Percentiles rank a stretch among this genome's conserved stretches.
phyloP scores from a whole-genome alignment of 2,329 filamentous ascomycete species.

The Berkeleyomyces rouxiae region DNA sequence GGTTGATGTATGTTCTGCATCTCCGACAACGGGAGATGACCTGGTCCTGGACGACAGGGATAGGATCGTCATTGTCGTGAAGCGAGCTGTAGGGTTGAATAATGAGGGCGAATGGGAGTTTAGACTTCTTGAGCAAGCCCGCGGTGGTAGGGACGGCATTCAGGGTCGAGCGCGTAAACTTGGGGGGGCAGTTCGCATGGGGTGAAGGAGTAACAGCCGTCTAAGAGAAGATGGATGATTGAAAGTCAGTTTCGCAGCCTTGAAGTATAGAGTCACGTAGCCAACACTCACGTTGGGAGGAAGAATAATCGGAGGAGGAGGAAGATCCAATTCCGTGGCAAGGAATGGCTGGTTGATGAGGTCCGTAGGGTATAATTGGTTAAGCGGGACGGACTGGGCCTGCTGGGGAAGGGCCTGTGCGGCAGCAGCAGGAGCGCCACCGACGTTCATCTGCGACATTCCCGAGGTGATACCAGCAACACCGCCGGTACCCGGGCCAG shows the following conservation, averaged over 20 bases:
- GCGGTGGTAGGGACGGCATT: slow-evolving; percentile 88
- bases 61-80: slow-evolving; percentile 78
- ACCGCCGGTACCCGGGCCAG: slow-evolving; percentile 24
- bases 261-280: not conserved
- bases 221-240: slow-evolving; percentile 27
- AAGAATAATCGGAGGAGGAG: slow-evolving; percentile 77
- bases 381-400: slow-evolving; percentile 34
- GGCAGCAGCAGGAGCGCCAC: slow-evolving; percentile 27
- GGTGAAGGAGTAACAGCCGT: slow-evolving; percentile 83
- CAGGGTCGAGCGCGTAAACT: slow-evolving; percentile 88
- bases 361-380: slow-evolving; percentile 85
- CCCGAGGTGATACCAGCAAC: slow-evolving; percentile 65
- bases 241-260: not conserved
- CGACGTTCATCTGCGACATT: slow-evolving; percentile 74
- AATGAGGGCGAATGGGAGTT: slow-evolving; percentile 83
- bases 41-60: slow-evolving; percentile 89
- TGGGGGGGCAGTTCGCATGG: slow-evolving; percentile 76
- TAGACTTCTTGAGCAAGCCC: slow-evolving; percentile 89
- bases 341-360: slow-evolving; percentile 87
- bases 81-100: slow-evolving; percentile 91
- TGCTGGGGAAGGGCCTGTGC: slow-evolving; percentile 32
- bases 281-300: slow-evolving; percentile 65
- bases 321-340: slow-evolving; percentile 77
- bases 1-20: slow-evolving; percentile 95
- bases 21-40: slow-evolving; percentile 92